These are phyloP conservation scores for Coniosporium apollinis DNA, from an alignment of 495 filamentous ascomycete species.

Conservation along the genomic window DNA sequence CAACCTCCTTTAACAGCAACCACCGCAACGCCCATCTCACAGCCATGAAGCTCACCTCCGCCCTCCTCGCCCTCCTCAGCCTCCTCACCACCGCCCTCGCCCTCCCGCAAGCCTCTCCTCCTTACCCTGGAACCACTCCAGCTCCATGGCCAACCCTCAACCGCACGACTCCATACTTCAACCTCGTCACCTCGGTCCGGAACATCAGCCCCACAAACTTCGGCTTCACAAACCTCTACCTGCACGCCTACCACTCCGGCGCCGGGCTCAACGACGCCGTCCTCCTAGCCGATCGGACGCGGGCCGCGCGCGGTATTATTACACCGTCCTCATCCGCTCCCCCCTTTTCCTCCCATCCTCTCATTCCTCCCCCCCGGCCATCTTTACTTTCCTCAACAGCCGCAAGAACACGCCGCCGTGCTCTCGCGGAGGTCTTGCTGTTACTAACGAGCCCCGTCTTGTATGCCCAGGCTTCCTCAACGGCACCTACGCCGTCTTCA, in stretches of 20 bases:
- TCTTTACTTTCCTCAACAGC: no score
- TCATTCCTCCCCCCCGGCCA: no score
- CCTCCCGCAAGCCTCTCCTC: background rate
- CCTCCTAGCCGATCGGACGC: slow-evolving; percentile 12
- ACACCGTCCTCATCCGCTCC: no score
- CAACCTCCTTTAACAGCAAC: no score
- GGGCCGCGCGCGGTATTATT: no score
- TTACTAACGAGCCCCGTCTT: no score
- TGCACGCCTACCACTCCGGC: slow-evolving; percentile 8
- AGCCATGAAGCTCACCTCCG: background rate
- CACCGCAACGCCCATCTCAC: no score
- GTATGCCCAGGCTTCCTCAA: slow-evolving; percentile 26
- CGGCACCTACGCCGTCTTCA: slow-evolving; percentile 24
- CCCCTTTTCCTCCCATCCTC: no score
- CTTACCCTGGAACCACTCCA: background rate
- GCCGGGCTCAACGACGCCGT: slow-evolving; percentile 14
- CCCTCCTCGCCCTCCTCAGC: background rate
- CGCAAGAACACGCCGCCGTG: no score
- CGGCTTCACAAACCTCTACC: slow-evolving; percentile 8
- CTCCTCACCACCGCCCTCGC: slow-evolving; percentile 1
- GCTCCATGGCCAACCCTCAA: background rate
- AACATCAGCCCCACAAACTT: background rate
- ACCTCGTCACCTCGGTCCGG: slow-evolving; percentile 5
- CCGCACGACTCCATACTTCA: slow-evolving; percentile 4
- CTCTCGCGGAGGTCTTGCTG: no score